Base-by-base conservation (phyloP, 176 grass and related monocot species). In the Zoysia pacifica region DNA sequence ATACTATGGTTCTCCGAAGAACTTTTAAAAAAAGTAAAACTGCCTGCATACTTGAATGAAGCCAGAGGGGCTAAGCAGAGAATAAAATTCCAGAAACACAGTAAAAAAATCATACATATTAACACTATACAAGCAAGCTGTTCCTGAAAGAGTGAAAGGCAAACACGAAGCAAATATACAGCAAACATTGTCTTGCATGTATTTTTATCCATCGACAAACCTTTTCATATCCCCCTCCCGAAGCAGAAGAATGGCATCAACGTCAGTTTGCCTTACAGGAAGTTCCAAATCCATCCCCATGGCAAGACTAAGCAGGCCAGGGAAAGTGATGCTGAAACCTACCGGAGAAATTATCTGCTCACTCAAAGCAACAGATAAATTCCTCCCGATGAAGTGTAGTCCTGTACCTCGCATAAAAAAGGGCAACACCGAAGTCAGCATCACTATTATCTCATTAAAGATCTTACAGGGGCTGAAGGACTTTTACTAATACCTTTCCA, bases 261-360 rank as follows among this genome's bases (percentile, higher is more conserved):
- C 43, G 65, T 80, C 86, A 10, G 10, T 36, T 62, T 93, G 78
- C 12, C 67, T 62, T 1, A 83, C 4, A 28, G 78, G 86, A 81
- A 97, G 9, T 16, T 91, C 56, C 19, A 93, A 76, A 58, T 84
- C 88, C 81, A 89, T 86, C 6, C 79, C 81, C 40, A 56, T 83
- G 79, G 86, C 93, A 42, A 85, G 84, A 67, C 74, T 77, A 74
- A 97, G 56, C 60, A 97, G 85, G 58, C 78, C 65, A 48, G 90
- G 74, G 75, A 97, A 91, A 76, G 79, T 97, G 72, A 97, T 83
- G 53, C 78, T 84, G 74, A 97, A 97, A 46, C 93, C 93, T 48
- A 93, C 28, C 67, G 93, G 90, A 71, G 85, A 78, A 80, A 13
- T 41, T 41, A 76, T 74, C 11, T 87, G 48, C 47, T 81, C 61